Percentiles rank a stretch among this genome's conserved stretches.
phyloP scores from a whole-genome alignment of 257 asterid genomes.

The Prunella vulgaris region DNA sequence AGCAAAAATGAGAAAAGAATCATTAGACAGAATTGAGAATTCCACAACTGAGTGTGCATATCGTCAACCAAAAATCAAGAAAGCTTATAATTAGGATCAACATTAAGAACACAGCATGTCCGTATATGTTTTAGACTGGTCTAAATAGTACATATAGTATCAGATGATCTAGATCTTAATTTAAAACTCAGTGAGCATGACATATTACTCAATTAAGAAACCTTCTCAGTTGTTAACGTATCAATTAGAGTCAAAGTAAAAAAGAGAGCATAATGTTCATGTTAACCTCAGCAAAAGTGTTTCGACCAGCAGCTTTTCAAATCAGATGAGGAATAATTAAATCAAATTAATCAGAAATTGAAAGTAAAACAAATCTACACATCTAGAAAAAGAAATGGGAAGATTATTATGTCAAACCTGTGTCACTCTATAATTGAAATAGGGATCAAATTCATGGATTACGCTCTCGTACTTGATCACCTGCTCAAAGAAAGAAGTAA shows the following conservation, averaged over 20 bases:
- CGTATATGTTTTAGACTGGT: neutral
- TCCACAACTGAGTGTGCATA: neutral
- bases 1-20: neutral
- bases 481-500: constrained; percentile 29
- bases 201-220: neutral
- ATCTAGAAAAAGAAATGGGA: neutral
- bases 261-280: neutral
- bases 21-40: neutral
- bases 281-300: neutral
- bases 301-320: neutral
- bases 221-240: neutral
- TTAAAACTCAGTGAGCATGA: neutral
- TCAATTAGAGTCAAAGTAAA: neutral
- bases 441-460: constrained; percentile 96
- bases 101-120: neutral
- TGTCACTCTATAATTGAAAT: constrained; percentile 98
- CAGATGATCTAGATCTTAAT: neutral
- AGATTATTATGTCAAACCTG: constrained; percentile 51
- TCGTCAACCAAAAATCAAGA: neutral
- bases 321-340: neutral
- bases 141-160: neutral
- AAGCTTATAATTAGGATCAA: neutral
- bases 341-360: neutral
- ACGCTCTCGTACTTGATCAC: constrained; percentile 98
- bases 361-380: neutral